phyloP scores from a whole-genome alignment of 768 basidiomycete species.

The Amylocystis lapponica region DNA sequence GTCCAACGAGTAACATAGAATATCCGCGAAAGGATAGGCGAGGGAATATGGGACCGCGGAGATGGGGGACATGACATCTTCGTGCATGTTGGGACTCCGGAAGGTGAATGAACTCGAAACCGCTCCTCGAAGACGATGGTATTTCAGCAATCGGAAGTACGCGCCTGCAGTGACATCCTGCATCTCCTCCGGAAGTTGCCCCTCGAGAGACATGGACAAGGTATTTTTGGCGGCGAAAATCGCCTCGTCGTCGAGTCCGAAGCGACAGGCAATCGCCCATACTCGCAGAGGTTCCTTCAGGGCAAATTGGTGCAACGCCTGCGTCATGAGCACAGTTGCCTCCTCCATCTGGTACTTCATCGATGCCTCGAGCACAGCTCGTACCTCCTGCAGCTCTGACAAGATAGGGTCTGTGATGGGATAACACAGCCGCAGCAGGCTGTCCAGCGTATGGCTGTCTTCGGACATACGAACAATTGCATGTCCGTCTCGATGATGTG shows the following conservation, averaged over 20 bases:
- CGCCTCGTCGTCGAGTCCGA: neutral
- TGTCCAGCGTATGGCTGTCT: slow-evolving; percentile 1
- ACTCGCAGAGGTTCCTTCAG: neutral
- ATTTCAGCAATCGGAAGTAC: neutral
- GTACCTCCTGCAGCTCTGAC: slow-evolving; percentile 7
- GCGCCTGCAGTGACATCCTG: neutral
- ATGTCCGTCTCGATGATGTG: slow-evolving; percentile 14
- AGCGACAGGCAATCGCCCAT: slow-evolving; percentile 3
- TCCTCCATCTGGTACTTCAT: slow-evolving; percentile 15
- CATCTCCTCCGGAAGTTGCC: neutral
- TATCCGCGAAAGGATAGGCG: too few species aligned
- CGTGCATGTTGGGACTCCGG: too few species aligned
- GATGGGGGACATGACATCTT: too few species aligned
- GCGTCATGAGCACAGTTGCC: neutral
- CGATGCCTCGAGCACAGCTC: slow-evolving; percentile 11
- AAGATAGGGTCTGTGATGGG: slow-evolving; percentile 8
- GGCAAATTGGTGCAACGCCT: neutral
- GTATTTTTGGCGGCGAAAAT: neutral
- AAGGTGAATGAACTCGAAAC: too few species aligned
- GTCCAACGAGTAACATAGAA: too few species aligned
- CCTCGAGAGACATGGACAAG: too few species aligned
- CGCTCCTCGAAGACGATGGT: too few species aligned
- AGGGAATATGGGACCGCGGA: slow-evolving; percentile 8
- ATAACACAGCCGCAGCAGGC: slow-evolving; percentile 15
- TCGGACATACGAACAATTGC: slow-evolving; percentile 1